Base-by-base conservation (phyloP, 495 filamentous ascomycete species). In the Pseudevernia furfuracea region DNA sequence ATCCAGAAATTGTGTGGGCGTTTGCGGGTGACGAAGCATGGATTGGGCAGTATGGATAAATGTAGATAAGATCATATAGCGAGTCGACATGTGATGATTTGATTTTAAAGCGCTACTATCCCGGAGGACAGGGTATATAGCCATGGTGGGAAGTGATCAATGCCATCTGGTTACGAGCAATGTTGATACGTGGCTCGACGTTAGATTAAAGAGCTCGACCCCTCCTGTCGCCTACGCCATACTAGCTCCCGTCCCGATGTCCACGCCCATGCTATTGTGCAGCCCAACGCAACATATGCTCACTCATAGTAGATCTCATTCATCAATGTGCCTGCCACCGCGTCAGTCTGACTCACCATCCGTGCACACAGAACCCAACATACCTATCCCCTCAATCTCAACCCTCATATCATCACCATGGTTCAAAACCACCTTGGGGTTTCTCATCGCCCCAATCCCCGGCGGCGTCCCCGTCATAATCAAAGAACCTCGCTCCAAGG, bases 401-500 rank as follows among this genome's bases (percentile, higher is more conserved):
- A 88, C 84, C 60, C 81, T 78, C 12, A 88, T 84, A 59, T 84
- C 79, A 69, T 87, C 84, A 0, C 81, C 84, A 46, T 81, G 74
- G 71, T 82, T 82, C 66, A 88, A 70, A 56, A 78, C 85, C 59
- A 80, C 77, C 71, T 79, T 76, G 17, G 78, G 77, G 52, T 81
- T 83, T 78, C 81, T 85, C 39, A 80, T 80, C 15, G 79, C 75
- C 34, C 79, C 79, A 28, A 81, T 77, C 14, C 79, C 79, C 14
- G 78, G 52, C 52, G 52, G 52, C 0, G 90, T 94, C 74, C 90
- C 90, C 38, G 90, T 92, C 68, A 91, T 91, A 62, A 94, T 90
- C 53, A 92, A 43, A 73, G 92, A 88, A 4, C 90, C 90, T 6
- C 87, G 88, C 59, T 88, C 68, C 38, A 92, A 71, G 14, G 89